These are phyloP conservation scores for Wickerhamiella vanderwaltii DNA, from an alignment of 805 yeast species.

Conservation along the genomic window DNA sequence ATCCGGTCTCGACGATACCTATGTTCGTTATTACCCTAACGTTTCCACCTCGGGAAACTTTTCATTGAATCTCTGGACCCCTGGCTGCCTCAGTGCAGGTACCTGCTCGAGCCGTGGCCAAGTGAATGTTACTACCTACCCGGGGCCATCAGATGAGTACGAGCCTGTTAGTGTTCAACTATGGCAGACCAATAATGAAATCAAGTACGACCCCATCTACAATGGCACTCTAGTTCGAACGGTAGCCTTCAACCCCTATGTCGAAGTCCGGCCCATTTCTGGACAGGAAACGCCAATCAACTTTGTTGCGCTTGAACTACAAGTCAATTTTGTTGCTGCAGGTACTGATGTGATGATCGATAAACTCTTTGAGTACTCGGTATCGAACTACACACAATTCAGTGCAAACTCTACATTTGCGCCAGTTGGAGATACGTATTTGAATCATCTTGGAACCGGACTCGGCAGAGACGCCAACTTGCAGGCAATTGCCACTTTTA, in stretches of 20 bases:
- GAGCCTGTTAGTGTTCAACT: constrained; percentile 35
- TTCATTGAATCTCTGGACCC: constrained; percentile 62
- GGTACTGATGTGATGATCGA: constrained; percentile 31
- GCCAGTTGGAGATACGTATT: constrained; percentile 38
- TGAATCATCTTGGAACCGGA: constrained; percentile 30
- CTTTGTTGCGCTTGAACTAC: constrained; percentile 62
- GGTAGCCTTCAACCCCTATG: constrained; percentile 30
- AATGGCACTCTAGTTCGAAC: constrained; percentile 51
- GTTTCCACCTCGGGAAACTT: constrained; percentile 65
- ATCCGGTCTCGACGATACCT: constrained; percentile 25
- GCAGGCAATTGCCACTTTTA: constrained; percentile 25
- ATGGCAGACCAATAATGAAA: constrained; percentile 67
- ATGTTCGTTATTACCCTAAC: constrained; percentile 51
- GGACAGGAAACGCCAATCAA: constrained; percentile 30
- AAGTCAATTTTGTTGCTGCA: constrained; percentile 31
- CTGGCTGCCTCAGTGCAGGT: constrained; percentile 64
- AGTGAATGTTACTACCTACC: constrained; percentile 60
- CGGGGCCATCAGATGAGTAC: constrained; percentile 31
- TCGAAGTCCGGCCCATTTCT: constrained; percentile 24
- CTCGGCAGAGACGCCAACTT: constrained; percentile 34
- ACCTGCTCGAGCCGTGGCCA: constrained; percentile 63
- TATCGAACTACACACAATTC: constrained; percentile 45
- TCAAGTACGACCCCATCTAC: constrained; percentile 70
- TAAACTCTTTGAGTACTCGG: constrained; percentile 61
- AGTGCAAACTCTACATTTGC: constrained; percentile 24